Evolutionary conservation across 2,329 filamentous ascomycete genomes (phyloP), one percentile per base, ranked within the genome.

Genomic region (Paraconiothyrium sp.): DNA sequence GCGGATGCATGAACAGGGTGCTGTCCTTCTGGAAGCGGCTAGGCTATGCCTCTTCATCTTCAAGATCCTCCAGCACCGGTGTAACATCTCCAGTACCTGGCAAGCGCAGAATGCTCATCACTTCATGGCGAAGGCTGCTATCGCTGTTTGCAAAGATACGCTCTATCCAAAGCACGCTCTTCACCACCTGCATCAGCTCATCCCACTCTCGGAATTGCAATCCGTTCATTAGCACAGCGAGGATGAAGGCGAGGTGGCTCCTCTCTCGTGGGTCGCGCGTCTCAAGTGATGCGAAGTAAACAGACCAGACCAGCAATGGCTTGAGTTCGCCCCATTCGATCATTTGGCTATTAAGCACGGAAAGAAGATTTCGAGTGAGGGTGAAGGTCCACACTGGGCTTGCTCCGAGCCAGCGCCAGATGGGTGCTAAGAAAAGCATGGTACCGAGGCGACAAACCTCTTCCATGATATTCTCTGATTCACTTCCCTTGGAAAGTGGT

Each of bases 381-480:
- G 59, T 64, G 39, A 60, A 65, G 1, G 72, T 75, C 63, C 72
- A 67, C 1, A 75, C 72, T 4, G 70, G 72, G 20, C 58, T 65
- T 9, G 70, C 67, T 8, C 72, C 72, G 2, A 75, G 39, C n/a
- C 50, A 41, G 32, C 70, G 64, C 73, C 73, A 75, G 14, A 72
- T 61, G 2, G 72, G 72, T 6, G 68, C 61, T 0, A 76, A 58
- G 43, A 75, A 76, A 4, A 76, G 57, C 22, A 75, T 57, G 0
- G 70, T 73, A 4, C 73, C 72, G 4, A 76, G 66, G 16, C 73
- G 69, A 54, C 69, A 74, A 6, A 73, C 70, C 56, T 76, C 72
- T 57, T 75, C 72, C 13, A 75, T 71, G 1, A 74, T 50, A 8
- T 71, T 50, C 30, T 57, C 67, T 2, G 57, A 51, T 14, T 57